Evolutionary conservation across 2,329 filamentous ascomycete genomes (phyloP).

Genomic region (Penicillium occitanis): DNA sequence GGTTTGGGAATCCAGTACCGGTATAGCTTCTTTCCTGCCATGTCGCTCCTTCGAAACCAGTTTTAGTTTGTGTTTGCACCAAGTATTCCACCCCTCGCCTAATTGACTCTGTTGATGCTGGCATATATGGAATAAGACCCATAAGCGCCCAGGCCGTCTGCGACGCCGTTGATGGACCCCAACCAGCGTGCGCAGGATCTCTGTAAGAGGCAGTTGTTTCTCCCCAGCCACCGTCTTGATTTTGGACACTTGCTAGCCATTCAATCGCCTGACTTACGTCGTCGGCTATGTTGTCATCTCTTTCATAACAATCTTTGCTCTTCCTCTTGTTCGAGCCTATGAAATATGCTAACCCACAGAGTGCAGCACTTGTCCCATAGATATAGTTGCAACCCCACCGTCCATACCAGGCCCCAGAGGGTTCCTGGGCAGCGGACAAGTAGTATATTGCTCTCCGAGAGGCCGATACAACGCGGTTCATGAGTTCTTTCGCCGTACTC

Average conservation of each 20-base stretch:
- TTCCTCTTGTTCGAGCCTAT: background rate
- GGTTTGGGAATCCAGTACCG: conserved; percentile 25
- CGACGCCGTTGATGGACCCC: conserved; percentile 30
- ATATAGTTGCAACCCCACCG: conserved; percentile 40
- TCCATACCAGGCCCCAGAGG: conserved; percentile 29
- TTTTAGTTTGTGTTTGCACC: conserved; percentile 23
- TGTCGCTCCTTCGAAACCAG: background rate
- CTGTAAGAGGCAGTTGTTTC: background rate
- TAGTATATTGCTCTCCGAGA: background rate
- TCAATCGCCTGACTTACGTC: conserved; percentile 22
- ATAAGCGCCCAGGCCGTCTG: conserved; percentile 38
- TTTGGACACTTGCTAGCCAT: background rate
- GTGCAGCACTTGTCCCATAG: conserved; percentile 35
- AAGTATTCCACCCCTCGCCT: conserved; percentile 23
- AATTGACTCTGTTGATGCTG: conserved; percentile 5
- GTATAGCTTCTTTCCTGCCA: background rate
- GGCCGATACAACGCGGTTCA: background rate
- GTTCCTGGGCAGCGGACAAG: background rate
- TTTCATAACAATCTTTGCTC: background rate
- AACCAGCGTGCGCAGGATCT: conserved; percentile 2
- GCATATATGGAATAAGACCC: conserved; percentile 28
- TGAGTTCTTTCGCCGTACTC: background rate
- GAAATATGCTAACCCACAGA: conserved; percentile 33
- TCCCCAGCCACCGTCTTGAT: background rate
- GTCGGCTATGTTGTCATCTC: conserved; percentile 26